A percentile compares a stretch with the other conserved stretches of the same genome.
Evolutionary conservation across 805 yeast genomes (phyloP).

Genomic region (Naumovozyma dairenensis): DNA sequence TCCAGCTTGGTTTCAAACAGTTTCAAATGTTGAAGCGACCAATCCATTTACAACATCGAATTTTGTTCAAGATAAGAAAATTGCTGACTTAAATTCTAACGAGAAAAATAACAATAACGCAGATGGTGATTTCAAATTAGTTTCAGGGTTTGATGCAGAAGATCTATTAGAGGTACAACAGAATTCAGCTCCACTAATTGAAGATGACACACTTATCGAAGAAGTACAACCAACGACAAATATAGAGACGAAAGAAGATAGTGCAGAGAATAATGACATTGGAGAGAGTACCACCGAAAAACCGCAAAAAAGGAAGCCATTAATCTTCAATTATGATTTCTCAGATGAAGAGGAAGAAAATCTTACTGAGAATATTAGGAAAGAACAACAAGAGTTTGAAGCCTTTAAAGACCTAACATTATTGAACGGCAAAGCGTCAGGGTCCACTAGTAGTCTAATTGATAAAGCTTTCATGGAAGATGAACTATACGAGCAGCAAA

Average conservation of each 20-base stretch:
- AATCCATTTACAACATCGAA: constrained; percentile 15
- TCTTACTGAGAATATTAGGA: constrained; percentile 47
- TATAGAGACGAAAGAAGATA: neutral
- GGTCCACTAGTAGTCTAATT: constrained; percentile 2
- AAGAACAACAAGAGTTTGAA: constrained; percentile 67
- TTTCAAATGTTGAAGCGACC: neutral
- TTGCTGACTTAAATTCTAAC: constrained; percentile 4
- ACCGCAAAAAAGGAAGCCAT: constrained; percentile 4
- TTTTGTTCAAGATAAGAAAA: constrained; percentile 15
- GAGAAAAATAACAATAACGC: constrained; percentile 2
- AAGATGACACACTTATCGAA: neutral
- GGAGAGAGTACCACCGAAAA: neutral
- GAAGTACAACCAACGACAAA: neutral
- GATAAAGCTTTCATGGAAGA: constrained; percentile 29
- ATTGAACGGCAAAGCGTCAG: constrained; percentile 23
- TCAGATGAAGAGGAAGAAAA: constrained; percentile 72
- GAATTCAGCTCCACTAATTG: neutral
- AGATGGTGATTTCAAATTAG: constrained; percentile 10
- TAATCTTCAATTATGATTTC: constrained; percentile 49
- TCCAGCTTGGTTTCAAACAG: constrained; percentile 27
- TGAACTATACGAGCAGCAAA: constrained; percentile 49
- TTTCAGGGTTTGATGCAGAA: constrained; percentile 16
- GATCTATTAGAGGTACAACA: constrained; percentile 5
- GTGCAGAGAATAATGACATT: neutral
- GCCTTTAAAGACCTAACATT: constrained; percentile 38